phyloP scores from a whole-genome alignment of 306 rosid species.

The Prunus fruticosa region DNA sequence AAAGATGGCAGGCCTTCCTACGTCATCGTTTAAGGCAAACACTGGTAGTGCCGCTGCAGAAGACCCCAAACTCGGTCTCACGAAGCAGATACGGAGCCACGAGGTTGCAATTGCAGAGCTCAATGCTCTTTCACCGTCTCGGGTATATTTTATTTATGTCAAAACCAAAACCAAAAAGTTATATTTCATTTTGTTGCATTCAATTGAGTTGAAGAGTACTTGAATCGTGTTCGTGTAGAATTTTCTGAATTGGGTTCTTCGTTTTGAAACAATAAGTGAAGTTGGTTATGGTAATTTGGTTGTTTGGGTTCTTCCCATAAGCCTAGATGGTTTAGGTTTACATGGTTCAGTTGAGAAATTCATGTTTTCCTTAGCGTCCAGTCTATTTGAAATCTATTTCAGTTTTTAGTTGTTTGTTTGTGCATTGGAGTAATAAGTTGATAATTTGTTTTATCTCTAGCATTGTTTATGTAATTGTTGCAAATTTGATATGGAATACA shows the following conservation, averaged over 20 bases:
- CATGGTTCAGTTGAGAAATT: neutral
- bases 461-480: neutral
- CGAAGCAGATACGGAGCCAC: constrained; percentile 48
- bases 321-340: neutral
- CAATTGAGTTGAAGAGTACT: neutral
- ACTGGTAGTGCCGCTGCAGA: neutral
- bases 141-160: constrained; percentile 33
- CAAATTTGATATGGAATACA: neutral
- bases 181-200: neutral
- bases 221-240: neutral
- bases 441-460: neutral
- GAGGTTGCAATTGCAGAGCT: constrained; percentile 79
- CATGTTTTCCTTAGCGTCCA: neutral
- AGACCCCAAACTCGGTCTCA: constrained; percentile 13
- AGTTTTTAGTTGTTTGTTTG: too few species aligned
- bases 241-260: neutral
- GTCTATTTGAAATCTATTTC: too few species aligned
- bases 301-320: neutral
- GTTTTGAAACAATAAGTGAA: neutral
- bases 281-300: neutral
- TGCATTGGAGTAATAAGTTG: too few species aligned
- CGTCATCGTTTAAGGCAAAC: constrained; percentile 2
- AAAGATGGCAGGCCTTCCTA: constrained; percentile 8
- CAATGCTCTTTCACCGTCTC: constrained; percentile 48
- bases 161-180: neutral